phyloP scores from a whole-genome alignment of 2,329 filamentous ascomycete genomes.

The Cercospora sp. region DNA sequence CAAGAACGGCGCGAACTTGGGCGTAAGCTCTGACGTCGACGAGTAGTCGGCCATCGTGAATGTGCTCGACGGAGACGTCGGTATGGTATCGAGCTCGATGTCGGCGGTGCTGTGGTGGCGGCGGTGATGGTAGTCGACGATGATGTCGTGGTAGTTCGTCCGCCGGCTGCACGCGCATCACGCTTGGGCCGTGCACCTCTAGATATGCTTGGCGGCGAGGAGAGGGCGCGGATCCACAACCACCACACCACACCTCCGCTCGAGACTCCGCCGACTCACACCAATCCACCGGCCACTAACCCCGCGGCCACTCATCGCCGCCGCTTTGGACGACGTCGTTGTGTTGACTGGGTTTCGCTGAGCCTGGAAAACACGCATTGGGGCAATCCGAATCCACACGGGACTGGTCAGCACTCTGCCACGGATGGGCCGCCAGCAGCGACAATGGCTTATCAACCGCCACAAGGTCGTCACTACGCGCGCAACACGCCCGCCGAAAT shows the following conservation, averaged over 20 bases:
- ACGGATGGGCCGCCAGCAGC: slow-evolving; percentile 29
- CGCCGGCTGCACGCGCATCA: background rate
- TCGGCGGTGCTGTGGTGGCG: slow-evolving; percentile 3
- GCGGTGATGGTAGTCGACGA: slow-evolving; percentile 5
- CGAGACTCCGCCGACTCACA: background rate
- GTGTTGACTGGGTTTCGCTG: background rate
- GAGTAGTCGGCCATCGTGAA: slow-evolving; percentile 44
- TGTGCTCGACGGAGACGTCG: slow-evolving; percentile 2
- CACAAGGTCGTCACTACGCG: slow-evolving; percentile 50
- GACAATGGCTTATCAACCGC: slow-evolving; percentile 62
- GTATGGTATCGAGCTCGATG: background rate
- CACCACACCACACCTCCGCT: slow-evolving; percentile 1
- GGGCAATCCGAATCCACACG: background rate
- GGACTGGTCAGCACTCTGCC: slow-evolving; percentile 9
- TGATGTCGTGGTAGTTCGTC: slow-evolving; percentile 5
- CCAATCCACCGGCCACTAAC: background rate
- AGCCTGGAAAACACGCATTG: background rate
- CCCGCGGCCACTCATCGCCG: background rate
- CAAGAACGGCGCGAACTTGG: slow-evolving; percentile 84
- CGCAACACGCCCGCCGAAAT: slow-evolving; percentile 15
- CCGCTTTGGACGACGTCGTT: background rate
- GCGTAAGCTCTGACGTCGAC: slow-evolving; percentile 57
- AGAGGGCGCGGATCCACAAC: background rate
- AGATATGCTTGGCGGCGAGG: slow-evolving; percentile 1
- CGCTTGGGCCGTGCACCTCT: background rate